Conservation (phyloP, 2,329 filamentous ascomycete genomes). For the Albifimbria verrucaria region DNA sequence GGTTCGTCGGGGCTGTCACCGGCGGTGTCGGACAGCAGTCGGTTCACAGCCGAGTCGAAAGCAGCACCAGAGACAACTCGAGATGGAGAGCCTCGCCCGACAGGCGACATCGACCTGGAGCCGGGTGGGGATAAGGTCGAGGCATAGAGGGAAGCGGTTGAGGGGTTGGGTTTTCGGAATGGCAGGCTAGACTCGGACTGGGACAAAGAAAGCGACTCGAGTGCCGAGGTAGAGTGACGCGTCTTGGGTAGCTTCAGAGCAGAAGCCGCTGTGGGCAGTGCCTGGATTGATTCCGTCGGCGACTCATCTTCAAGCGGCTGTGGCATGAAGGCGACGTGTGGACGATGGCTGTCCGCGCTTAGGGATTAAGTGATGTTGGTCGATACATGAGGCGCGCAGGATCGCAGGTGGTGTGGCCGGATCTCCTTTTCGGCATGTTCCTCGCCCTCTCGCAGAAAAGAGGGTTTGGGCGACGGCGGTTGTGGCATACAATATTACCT, state of each 20-base stretch:
- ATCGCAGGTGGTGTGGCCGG: neutral
- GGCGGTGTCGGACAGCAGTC: conserved; percentile 40
- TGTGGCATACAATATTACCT: neutral
- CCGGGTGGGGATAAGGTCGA: conserved; percentile 65
- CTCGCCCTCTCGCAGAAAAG: neutral
- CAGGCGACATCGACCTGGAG: conserved; percentile 66
- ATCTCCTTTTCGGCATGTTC: neutral
- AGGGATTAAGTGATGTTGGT: neutral
- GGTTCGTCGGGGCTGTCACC: conserved; percentile 51
- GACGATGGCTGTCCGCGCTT: neutral
- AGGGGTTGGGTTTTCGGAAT: conserved; percentile 52
- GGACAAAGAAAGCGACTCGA: conserved; percentile 42
- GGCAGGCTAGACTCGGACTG: conserved; percentile 52
- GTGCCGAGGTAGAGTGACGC: conserved; percentile 54
- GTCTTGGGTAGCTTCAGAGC: conserved; percentile 57
- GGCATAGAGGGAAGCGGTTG: conserved; percentile 60
- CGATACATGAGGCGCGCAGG: conserved; percentile 21
- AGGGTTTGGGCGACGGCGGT: neutral
- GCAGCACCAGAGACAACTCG: conserved; percentile 56
- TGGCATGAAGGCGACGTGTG: conserved; percentile 57
- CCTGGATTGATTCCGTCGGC: conserved; percentile 65
- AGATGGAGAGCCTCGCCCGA: conserved; percentile 56
- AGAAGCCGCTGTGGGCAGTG: conserved; percentile 65
- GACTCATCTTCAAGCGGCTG: conserved; percentile 61
- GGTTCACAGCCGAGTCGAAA: conserved; percentile 44